Percentiles rank a stretch among this genome's conserved stretches.
Evolutionary conservation across 805 yeast species (phyloP).

Genomic region (Maudiozyma bulderi): DNA sequence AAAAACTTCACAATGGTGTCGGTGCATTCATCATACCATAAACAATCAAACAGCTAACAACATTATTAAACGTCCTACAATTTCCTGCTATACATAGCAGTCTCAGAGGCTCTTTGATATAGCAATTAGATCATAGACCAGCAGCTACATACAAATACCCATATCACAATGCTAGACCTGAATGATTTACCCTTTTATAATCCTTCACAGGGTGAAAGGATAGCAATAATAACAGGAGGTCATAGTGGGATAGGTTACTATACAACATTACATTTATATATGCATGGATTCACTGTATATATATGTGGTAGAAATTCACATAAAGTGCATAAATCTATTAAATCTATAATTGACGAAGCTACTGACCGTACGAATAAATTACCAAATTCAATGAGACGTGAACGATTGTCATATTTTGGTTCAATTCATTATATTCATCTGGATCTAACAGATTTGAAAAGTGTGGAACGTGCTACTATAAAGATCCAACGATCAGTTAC

Average conservation of each 20-base stretch:
- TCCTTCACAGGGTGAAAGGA: constrained; percentile 45
- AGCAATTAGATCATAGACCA: too few relatives aligned
- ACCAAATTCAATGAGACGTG: neutral
- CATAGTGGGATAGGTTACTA: constrained; percentile 74
- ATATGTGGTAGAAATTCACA: constrained; percentile 59
- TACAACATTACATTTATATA: constrained; percentile 62
- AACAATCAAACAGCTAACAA: too few relatives aligned
- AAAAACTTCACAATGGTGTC: too few relatives aligned
- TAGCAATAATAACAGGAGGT: constrained; percentile 74
- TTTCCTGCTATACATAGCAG: too few relatives aligned
- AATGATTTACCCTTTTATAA: constrained; percentile 50
- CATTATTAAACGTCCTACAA: too few relatives aligned
- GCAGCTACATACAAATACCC: neutral
- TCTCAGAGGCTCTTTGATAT: too few relatives aligned
- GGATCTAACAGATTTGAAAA: constrained; percentile 42
- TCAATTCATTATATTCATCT: constrained; percentile 42
- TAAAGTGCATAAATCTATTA: constrained; percentile 48
- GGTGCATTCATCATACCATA: too few relatives aligned
- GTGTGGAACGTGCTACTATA: constrained; percentile 41
- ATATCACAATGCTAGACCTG: constrained; percentile 31
- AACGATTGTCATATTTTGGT: constrained; percentile 32
- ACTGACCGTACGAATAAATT: constrained; percentile 9
- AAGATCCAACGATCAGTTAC: constrained; percentile 39
- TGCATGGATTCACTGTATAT: constrained; percentile 71
- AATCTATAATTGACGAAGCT: constrained; percentile 49